Evolutionary conservation across 139 green algal species (phyloP).

Genomic region (Deuterostichococcus epilithicus): DNA sequence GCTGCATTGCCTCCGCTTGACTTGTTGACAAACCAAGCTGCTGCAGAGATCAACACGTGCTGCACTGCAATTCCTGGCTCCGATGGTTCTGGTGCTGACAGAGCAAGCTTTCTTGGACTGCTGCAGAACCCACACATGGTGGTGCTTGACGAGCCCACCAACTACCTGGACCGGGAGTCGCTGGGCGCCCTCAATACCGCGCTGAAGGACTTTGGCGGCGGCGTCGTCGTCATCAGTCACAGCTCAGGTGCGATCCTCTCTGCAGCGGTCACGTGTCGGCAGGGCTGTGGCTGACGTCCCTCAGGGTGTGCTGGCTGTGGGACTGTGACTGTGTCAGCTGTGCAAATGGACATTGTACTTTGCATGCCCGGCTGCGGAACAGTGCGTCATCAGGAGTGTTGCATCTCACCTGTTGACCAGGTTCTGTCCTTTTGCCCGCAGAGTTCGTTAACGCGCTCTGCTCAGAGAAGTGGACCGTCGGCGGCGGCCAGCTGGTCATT

Average conservation of each 20-base stretch:
- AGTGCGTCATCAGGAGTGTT: not conserved
- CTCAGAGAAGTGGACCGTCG: constrained; percentile 83
- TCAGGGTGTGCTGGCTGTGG: not conserved
- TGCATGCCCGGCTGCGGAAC: not conserved
- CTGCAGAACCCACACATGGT: constrained; percentile 81
- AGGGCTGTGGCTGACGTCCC: not conserved
- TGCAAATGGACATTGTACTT: not conserved
- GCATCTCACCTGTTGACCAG: not conserved
- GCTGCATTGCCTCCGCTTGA: too few species aligned
- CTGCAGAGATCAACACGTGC: too few species aligned
- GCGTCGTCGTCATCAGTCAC: constrained; percentile 87
- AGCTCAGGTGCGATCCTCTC: constrained; percentile 32
- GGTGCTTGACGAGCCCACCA: constrained; percentile 87
- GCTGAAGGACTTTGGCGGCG: constrained; percentile 75
- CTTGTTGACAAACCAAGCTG: too few species aligned
- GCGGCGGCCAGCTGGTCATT: constrained; percentile 58
- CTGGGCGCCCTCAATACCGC: constrained; percentile 74
- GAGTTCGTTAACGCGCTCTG: constrained; percentile 77
- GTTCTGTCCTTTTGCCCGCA: not conserved
- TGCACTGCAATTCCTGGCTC: too few species aligned
- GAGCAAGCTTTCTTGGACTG: too few species aligned
- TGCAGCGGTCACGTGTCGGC: not conserved
- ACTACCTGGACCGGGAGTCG: constrained; percentile 88
- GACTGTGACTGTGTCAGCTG: not conserved
- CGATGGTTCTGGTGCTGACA: too few species aligned